A percentile compares a stretch with the other conserved stretches of the same genome.
Conservation (phyloP, 1,284 basidiomycete genomes). For the Golubevia sp. region DNA sequence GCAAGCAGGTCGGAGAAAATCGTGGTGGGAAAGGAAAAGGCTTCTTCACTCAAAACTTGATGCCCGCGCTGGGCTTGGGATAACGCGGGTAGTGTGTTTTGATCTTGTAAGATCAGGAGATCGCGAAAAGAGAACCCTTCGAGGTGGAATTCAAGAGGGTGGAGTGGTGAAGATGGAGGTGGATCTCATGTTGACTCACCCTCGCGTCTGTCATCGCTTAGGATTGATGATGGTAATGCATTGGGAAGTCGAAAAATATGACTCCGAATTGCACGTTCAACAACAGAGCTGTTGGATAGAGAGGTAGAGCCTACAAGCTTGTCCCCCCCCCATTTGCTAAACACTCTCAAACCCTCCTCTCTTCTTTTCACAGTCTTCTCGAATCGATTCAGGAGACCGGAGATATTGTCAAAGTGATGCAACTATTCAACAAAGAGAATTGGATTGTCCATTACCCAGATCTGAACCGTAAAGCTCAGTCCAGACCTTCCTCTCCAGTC, state of each 20-base stretch:
- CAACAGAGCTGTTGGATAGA: too few relatives aligned
- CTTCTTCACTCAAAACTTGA: neutral
- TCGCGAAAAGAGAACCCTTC: neutral
- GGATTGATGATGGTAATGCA: too few relatives aligned
- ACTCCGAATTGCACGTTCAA: too few relatives aligned
- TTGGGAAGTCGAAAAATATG: too few relatives aligned
- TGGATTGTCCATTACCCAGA: constrained; percentile 51
- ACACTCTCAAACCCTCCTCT: neutral
- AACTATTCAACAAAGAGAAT: constrained; percentile 45
- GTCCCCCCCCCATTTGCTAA: neutral
- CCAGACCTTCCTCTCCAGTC: constrained; percentile 4
- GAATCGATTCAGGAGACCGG: constrained; percentile 33
- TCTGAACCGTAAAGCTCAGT: neutral
- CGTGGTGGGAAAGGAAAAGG: neutral
- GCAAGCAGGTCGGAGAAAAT: too few relatives aligned
- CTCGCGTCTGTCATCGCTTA: too few relatives aligned
- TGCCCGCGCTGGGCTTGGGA: neutral
- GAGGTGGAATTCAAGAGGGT: too few relatives aligned
- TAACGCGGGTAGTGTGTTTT: neutral
- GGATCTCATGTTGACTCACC: too few relatives aligned
- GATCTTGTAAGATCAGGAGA: neutral
- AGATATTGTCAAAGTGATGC: constrained; percentile 30
- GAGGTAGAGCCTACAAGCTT: too few relatives aligned
- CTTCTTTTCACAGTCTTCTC: constrained; percentile 9
- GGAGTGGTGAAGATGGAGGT: too few relatives aligned